phyloP scores from a whole-genome alignment of 2,329 filamentous ascomycete genomes.

The Fusarium caatingaense region DNA sequence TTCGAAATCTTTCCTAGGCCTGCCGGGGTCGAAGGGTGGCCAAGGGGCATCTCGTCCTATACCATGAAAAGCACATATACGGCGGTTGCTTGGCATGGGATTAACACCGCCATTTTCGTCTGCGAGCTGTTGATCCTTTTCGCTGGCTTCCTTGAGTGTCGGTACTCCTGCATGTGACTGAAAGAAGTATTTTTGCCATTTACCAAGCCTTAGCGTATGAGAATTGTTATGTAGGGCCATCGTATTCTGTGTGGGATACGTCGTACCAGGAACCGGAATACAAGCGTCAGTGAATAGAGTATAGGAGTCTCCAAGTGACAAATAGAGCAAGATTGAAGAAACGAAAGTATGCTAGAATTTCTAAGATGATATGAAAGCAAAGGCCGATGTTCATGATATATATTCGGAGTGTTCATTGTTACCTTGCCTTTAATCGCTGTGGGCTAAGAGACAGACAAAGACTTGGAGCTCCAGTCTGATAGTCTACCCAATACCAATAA shows the following conservation, averaged over 20 bases:
- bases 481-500: background rate
- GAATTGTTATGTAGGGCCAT: background rate
- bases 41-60: conserved; percentile 22
- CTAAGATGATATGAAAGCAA: background rate
- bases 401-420: background rate
- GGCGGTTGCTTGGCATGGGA: background rate
- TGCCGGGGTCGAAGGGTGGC: conserved; percentile 32
- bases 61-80: background rate
- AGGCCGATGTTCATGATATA: background rate
- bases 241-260: background rate
- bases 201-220: conserved; percentile 5
- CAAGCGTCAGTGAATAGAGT: background rate
- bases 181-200: background rate
- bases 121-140: background rate
- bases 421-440: background rate
- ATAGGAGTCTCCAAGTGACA: background rate
- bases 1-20: background rate
- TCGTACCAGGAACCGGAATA: background rate
- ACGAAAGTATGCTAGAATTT: background rate
- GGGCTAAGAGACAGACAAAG: background rate
- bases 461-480: background rate
- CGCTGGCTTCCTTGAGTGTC: background rate
- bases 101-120: background rate
- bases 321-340: background rate
- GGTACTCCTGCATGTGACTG: background rate